These are phyloP conservation scores for Kazachstania kunashirensis DNA, from an alignment of 805 yeast genomes.

Conservation along the genomic window DNA sequence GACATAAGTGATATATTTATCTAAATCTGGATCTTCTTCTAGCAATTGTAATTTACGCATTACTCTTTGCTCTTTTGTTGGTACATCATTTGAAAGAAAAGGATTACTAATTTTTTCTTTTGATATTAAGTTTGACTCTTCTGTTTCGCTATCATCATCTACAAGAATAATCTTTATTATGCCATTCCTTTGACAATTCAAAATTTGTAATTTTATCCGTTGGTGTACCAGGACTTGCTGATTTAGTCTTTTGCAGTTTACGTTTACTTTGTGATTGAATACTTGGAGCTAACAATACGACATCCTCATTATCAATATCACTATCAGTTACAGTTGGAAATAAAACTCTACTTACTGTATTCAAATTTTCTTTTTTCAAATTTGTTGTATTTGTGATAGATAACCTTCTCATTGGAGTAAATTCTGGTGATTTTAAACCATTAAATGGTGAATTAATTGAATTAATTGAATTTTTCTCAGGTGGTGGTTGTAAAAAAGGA, in stretches of 20 bases:
- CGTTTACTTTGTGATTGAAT: neutral
- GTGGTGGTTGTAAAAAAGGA: slow-evolving; percentile 14
- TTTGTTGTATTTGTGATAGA: slow-evolving; percentile 4
- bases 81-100: slow-evolving; percentile 7
- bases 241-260: slow-evolving; percentile 9
- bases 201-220: slow-evolving; percentile 28
- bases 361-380: slow-evolving; percentile 5
- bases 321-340: slow-evolving; percentile 21
- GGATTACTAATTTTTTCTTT: slow-evolving; percentile 10
- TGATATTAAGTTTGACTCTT: slow-evolving; percentile 6
- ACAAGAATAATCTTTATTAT: slow-evolving; percentile 15
- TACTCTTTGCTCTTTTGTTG: slow-evolving; percentile 9
- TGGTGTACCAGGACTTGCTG: slow-evolving; percentile 27
- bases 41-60: slow-evolving; percentile 11
- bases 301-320: slow-evolving; percentile 6
- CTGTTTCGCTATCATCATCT: slow-evolving; percentile 15
- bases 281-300: neutral
- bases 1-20: slow-evolving; percentile 23
- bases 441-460: slow-evolving; percentile 12
- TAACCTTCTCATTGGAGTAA: slow-evolving; percentile 19
- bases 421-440: slow-evolving; percentile 28
- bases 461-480: neutral
- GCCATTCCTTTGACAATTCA: slow-evolving; percentile 29
- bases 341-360: slow-evolving; percentile 19
- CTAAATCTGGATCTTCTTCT: slow-evolving; percentile 15